phyloP scores from a whole-genome alignment of 2,329 filamentous ascomycete genomes.

The Pyrenophora tritici-repentis region DNA sequence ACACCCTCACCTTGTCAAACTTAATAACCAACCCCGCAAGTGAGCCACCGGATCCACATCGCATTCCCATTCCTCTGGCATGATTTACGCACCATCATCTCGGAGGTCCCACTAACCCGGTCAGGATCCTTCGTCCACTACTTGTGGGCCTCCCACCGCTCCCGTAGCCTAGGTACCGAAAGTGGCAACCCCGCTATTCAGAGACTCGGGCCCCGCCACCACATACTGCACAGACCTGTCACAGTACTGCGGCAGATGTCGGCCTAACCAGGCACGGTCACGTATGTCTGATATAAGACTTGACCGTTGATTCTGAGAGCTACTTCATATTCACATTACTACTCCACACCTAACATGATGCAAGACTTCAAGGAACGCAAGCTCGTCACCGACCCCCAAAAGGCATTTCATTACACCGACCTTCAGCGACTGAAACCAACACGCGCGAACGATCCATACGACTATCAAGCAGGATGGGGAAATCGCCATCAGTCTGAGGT shows the following conservation, averaged over 20 bases:
- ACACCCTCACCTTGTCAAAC: neutral
- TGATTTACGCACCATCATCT: constrained; percentile 5
- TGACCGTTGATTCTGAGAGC: constrained; percentile 15
- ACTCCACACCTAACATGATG: constrained; percentile 24
- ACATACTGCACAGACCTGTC: constrained; percentile 39
- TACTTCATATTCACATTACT: constrained; percentile 4
- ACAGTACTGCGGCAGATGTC: constrained; percentile 41
- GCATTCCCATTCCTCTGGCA: constrained; percentile 9
- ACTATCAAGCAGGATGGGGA: constrained; percentile 47
- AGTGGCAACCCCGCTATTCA: constrained; percentile 32
- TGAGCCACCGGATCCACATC: constrained; percentile 11
- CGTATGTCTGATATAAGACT: constrained; percentile 38
- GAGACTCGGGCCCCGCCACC: constrained; percentile 36
- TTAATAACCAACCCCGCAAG: constrained; percentile 16
- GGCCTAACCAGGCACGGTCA: constrained; percentile 20
- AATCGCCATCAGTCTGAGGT: constrained; percentile 50
- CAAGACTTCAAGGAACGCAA: constrained; percentile 43
- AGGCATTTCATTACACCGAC: constrained; percentile 48
- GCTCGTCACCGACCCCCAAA: constrained; percentile 44
- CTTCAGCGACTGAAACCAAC: constrained; percentile 47
- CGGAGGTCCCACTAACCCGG: constrained; percentile 29
- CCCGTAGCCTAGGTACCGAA: constrained; percentile 21
- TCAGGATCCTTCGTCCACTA: constrained; percentile 6
- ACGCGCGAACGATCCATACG: constrained; percentile 46
- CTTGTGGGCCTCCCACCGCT: constrained; percentile 25